Conservation (phyloP, 2,329 filamentous ascomycete species). For the Alternaria infectoria region DNA sequence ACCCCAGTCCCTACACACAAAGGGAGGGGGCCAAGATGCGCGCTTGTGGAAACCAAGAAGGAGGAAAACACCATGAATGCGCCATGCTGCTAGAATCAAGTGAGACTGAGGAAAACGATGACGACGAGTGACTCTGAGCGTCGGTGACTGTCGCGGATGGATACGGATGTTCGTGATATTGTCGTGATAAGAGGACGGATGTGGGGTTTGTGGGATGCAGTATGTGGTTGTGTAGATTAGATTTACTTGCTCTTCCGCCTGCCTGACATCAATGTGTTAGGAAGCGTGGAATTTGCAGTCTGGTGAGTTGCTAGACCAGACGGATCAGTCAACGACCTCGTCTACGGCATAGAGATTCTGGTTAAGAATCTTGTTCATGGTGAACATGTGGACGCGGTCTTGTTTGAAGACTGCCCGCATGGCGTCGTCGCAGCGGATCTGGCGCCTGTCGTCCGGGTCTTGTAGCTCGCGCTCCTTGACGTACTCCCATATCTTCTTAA, state of each 20-base stretch:
- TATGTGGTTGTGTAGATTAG: not conserved
- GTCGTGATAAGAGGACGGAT: not conserved
- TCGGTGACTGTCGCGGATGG: not conserved
- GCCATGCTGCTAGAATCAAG: constrained; percentile 20
- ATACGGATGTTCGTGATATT: constrained; percentile 1
- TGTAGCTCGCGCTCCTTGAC: constrained; percentile 89
- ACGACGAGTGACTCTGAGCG: not conserved
- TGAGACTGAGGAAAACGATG: not conserved
- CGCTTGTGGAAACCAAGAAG: not conserved
- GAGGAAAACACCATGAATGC: constrained; percentile 11
- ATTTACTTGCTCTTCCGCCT: not conserved
- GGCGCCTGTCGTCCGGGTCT: constrained; percentile 87
- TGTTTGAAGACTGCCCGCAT: constrained; percentile 93
- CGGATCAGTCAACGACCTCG: constrained; percentile 53
- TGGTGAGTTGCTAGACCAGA: not conserved
- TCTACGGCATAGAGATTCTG: constrained; percentile 87
- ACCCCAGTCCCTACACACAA: not conserved
- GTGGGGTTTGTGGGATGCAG: not conserved
- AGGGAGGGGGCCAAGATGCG: not conserved
- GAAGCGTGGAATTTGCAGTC: not conserved
- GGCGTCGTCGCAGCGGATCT: constrained; percentile 89
- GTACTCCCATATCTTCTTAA: constrained; percentile 95
- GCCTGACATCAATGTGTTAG: not conserved
- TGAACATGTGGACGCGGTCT: constrained; percentile 95
- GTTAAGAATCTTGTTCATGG: constrained; percentile 96